phyloP scores from a whole-genome alignment of 108 stramenopile species.

The Discostella stelligeroides region DNA sequence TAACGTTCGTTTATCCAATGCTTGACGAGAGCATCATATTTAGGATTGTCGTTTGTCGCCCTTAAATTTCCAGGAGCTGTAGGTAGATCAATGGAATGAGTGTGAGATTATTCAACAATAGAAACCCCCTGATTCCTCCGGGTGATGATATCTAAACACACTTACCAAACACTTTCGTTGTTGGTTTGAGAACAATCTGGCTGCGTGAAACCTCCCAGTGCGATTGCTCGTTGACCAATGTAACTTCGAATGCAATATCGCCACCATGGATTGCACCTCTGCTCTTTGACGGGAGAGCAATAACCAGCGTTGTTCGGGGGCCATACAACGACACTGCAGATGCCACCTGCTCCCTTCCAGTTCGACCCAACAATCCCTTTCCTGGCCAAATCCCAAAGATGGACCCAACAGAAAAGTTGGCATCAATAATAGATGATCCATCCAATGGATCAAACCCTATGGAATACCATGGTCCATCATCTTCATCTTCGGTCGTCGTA shows the following conservation, averaged over 20 bases:
- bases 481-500: conserved; percentile 26
- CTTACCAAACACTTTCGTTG: conserved; percentile 67
- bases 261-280: conserved; percentile 35
- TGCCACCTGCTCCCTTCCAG: conserved; percentile 90
- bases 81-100: not conserved
- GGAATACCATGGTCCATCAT: conserved; percentile 53
- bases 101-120: not conserved
- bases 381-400: conserved; percentile 96
- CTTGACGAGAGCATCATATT: conserved; percentile 83
- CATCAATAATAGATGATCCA: conserved; percentile 93
- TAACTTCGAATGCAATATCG: conserved; percentile 66
- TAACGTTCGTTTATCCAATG: conserved; percentile 91
- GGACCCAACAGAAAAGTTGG: conserved; percentile 92
- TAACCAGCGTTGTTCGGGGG: conserved; percentile 88
- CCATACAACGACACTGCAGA: conserved; percentile 90
- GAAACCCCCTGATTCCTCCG: not conserved
- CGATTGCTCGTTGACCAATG: conserved; percentile 55
- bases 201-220: conserved; percentile 60
- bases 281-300: conserved; percentile 73
- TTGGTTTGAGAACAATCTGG: conserved; percentile 42
- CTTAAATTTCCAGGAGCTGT: conserved; percentile 92
- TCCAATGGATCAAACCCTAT: conserved; percentile 94
- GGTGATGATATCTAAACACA: not conserved
- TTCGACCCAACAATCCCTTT: conserved; percentile 82
- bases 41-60: conserved; percentile 86